phyloP scores from a whole-genome alignment of 164 flowering plant species.

The Berberis thunbergii region DNA sequence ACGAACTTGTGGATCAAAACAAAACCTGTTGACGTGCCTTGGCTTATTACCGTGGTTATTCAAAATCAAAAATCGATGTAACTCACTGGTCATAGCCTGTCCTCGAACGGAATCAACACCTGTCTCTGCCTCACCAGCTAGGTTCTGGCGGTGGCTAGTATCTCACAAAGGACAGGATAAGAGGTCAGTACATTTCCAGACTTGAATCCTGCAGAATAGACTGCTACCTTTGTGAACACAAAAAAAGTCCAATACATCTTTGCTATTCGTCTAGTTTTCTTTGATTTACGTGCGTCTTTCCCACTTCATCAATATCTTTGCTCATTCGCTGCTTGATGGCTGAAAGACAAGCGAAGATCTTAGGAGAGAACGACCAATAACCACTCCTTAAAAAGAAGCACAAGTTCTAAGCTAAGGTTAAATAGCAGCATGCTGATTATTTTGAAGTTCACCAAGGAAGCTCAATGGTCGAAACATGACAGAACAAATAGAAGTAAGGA shows the following conservation, averaged over 20 bases:
- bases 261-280: constrained; percentile 57
- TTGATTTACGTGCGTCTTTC: constrained; percentile 58
- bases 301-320: constrained; percentile 74
- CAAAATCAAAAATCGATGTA: not conserved
- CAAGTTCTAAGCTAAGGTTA: too few relatives aligned
- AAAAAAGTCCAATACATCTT: constrained; percentile 47
- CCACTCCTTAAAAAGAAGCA: too few relatives aligned
- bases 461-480: too few relatives aligned
- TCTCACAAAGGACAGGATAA: constrained; percentile 30
- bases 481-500: too few relatives aligned
- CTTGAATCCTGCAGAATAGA: not conserved
- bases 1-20: constrained; percentile 35
- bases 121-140: constrained; percentile 77
- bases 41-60: too few relatives aligned
- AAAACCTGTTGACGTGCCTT: not conserved
- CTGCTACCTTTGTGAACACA: not conserved
- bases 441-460: too few relatives aligned
- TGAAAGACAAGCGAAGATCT: constrained; percentile 17
- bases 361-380: not conserved
- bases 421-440: too few relatives aligned
- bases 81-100: constrained; percentile 57
- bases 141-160: constrained; percentile 59
- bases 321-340: constrained; percentile 83
- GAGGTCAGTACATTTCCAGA: constrained; percentile 5
- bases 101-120: constrained; percentile 65